Evolutionary conservation across 2,329 filamentous ascomycete species (phyloP).

Genomic region (Pyrenophora graminea): DNA sequence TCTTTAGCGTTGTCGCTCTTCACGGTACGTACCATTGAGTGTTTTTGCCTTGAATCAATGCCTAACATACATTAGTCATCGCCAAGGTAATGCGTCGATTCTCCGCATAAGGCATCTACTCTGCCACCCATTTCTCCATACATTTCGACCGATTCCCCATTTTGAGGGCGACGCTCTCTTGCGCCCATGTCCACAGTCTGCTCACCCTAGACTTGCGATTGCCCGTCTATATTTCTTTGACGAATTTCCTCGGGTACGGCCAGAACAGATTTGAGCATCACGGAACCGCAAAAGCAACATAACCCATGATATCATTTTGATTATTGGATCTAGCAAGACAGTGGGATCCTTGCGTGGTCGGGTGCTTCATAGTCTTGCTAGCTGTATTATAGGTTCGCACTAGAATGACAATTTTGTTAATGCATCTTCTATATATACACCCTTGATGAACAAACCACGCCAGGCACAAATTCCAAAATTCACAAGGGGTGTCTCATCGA

Average conservation of each 20-base stretch:
- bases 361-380: conserved; percentile 25
- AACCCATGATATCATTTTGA: conserved; percentile 17
- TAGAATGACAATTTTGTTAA: conserved; percentile 25
- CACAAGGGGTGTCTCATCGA: conserved; percentile 11
- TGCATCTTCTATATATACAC: too few species aligned
- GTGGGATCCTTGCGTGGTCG: conserved; percentile 13
- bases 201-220: conserved; percentile 8
- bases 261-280: conserved; percentile 18
- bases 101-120: conserved; percentile 54
- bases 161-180: conserved; percentile 26
- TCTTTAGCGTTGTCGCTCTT: conserved; percentile 96
- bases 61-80: conserved; percentile 67
- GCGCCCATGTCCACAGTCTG: conserved; percentile 18
- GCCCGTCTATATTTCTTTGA: conserved; percentile 11
- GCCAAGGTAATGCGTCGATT: conserved; percentile 93
- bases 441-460: neutral
- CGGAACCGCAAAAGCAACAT: conserved; percentile 28
- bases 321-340: conserved; percentile 12
- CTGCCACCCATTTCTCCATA: conserved; percentile 4
- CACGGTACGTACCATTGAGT: conserved; percentile 71
- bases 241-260: conserved; percentile 9
- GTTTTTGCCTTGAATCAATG: neutral
- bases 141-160: conserved; percentile 13
- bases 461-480: neutral
- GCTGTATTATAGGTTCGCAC: conserved; percentile 43